These are phyloP conservation scores for Limtongia smithiae DNA, from an alignment of 805 yeast genomes.

Conservation along the genomic window DNA sequence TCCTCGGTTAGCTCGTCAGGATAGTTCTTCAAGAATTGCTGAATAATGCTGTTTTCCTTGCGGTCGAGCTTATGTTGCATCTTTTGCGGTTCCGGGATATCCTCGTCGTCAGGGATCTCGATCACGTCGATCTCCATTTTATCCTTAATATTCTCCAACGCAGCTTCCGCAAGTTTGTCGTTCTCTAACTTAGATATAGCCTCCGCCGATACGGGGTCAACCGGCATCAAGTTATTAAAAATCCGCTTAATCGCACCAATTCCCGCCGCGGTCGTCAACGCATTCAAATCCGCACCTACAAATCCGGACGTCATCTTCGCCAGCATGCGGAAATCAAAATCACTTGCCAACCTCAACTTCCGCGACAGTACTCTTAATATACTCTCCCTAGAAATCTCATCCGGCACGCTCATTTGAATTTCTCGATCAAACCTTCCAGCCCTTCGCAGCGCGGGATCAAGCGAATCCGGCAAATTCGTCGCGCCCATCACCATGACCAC, in stretches of 20 bases:
- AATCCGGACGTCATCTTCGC: constrained; percentile 96
- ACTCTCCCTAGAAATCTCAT: constrained; percentile 71
- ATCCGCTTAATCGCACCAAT: constrained; percentile 90
- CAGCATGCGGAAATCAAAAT: constrained; percentile 62
- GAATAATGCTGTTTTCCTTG: constrained; percentile 50
- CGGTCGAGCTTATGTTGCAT: constrained; percentile 15
- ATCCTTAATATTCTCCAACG: constrained; percentile 26
- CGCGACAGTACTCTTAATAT: constrained; percentile 53
- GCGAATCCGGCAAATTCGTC: constrained; percentile 91
- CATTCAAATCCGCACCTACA: constrained; percentile 95
- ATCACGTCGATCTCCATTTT: constrained; percentile 36
- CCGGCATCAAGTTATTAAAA: constrained; percentile 51
- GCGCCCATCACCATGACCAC: constrained; percentile 96
- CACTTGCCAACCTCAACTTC: constrained; percentile 60
- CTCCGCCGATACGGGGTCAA: constrained; percentile 38
- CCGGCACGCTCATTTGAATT: constrained; percentile 91
- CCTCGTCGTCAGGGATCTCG: constrained; percentile 37
- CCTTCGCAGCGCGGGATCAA: constrained; percentile 90
- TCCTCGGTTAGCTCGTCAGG: constrained; percentile 75
- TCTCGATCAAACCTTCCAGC: constrained; percentile 97
- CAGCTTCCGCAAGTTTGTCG: background rate
- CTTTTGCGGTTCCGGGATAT: constrained; percentile 18
- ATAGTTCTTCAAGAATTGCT: constrained; percentile 64
- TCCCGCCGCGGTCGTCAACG: constrained; percentile 90
- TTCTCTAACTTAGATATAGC: constrained; percentile 2